Conservation (phyloP, 2,329 filamentous ascomycete genomes). For the Elsinoe perseae region DNA sequence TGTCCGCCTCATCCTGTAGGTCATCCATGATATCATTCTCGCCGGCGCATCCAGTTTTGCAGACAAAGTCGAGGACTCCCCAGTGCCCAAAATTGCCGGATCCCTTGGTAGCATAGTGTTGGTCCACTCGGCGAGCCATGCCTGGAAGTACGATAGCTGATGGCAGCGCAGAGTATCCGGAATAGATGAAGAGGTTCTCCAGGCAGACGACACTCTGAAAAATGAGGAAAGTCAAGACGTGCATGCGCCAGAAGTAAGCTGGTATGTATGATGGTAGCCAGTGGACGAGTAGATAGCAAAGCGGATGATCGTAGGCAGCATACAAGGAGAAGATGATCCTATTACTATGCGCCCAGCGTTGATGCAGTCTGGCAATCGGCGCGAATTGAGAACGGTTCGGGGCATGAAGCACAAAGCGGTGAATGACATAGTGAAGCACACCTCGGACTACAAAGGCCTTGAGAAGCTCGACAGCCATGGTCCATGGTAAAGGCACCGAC, state of each 20-base stretch:
- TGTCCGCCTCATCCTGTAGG: slow-evolving; percentile 48
- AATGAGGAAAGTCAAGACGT: slow-evolving; percentile 64
- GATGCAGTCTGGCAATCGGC: slow-evolving; percentile 36
- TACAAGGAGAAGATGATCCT: slow-evolving; percentile 54
- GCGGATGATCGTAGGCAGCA: slow-evolving; percentile 61
- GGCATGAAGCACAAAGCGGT: slow-evolving; percentile 62
- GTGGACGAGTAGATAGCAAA: slow-evolving; percentile 54
- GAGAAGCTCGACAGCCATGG: slow-evolving; percentile 48
- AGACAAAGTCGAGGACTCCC: slow-evolving; percentile 56
- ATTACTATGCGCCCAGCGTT: slow-evolving; percentile 52
- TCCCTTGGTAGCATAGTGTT: slow-evolving; percentile 47
- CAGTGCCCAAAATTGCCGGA: slow-evolving; percentile 52
- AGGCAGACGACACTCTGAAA: slow-evolving; percentile 55
- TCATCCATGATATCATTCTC: slow-evolving; percentile 48
- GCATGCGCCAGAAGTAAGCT: slow-evolving; percentile 56
- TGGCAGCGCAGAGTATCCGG: slow-evolving; percentile 57
- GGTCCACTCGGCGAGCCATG: slow-evolving; percentile 51
- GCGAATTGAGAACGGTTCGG: slow-evolving; percentile 22
- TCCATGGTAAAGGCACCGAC: slow-evolving; percentile 55
- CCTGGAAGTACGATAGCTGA: slow-evolving; percentile 51
- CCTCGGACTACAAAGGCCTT: slow-evolving; percentile 51
- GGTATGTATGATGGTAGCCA: slow-evolving; percentile 61
- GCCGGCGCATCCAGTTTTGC: slow-evolving; percentile 46
- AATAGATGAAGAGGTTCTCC: slow-evolving; percentile 60
- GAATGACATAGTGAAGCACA: slow-evolving; percentile 63